Evolutionary conservation across 23 red algal species (phyloP).

Genomic region (Gracilaria gracilis): DNA sequence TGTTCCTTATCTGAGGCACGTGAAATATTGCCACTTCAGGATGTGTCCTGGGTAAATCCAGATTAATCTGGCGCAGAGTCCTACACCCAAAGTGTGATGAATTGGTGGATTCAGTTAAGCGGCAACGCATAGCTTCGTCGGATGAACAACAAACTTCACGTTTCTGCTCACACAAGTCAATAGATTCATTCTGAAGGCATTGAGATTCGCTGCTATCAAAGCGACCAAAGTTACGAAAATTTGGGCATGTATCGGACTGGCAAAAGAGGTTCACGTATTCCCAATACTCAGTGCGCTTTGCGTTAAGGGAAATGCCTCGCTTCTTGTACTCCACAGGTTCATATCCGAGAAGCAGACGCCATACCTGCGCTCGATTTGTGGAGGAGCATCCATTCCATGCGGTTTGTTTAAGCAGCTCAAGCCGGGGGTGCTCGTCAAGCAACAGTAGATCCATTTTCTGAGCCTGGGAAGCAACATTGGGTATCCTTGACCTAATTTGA

Average conservation of each 20-base stretch:
- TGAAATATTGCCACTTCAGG: constrained; percentile 84
- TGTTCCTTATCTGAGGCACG: constrained; percentile 40
- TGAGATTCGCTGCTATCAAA: background rate
- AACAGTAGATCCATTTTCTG: constrained; percentile 64
- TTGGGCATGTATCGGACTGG: constrained; percentile 6
- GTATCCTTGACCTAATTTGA: constrained; percentile 18
- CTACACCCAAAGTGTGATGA: background rate
- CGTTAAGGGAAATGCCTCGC: constrained; percentile 5
- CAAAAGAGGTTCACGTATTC: constrained; percentile 43
- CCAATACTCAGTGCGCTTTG: constrained; percentile 64
- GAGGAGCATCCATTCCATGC: constrained; percentile 70
- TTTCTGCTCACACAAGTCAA: background rate
- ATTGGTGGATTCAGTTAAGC: background rate
- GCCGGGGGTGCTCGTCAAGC: constrained; percentile 33
- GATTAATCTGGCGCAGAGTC: constrained; percentile 80
- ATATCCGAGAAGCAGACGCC: constrained; percentile 84
- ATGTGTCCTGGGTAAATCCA: constrained; percentile 92
- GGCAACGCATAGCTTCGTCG: background rate
- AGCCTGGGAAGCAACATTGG: constrained; percentile 40
- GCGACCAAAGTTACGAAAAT: background rate
- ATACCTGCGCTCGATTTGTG: constrained; percentile 63
- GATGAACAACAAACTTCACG: background rate
- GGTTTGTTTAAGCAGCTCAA: constrained; percentile 12
- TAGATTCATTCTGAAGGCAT: constrained; percentile 7
- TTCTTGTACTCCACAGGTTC: constrained; percentile 46